Evolutionary conservation across 495 filamentous ascomycete species (phyloP), one percentile per base, ranked within the genome.

Genomic region (Neurospora cerealis): DNA sequence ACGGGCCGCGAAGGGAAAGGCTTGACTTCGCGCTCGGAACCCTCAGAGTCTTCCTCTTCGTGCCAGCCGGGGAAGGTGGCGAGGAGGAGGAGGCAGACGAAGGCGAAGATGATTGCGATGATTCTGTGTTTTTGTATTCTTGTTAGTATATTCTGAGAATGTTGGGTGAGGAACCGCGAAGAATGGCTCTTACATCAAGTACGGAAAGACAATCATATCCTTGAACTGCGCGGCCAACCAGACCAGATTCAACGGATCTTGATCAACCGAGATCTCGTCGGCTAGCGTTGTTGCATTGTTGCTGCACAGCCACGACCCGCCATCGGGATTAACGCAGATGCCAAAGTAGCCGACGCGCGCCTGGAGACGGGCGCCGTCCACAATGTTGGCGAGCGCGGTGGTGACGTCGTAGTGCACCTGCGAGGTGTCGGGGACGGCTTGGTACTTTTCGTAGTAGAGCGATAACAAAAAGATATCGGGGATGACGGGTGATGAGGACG

Each of bases 321-420:
- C 91, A 79, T 92, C 89, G 9, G 88, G 83, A 82, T 90, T 92
- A 77, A 94, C 86, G 82, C 92, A 94, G 78, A 94, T 91, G 66
- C 92, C 92, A 69, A 84, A 86, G 80, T 88, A 92, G 73, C 91
- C 91, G 5, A 94, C 92, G 71, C 92, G 87, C 15, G 90, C 90
- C 76, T 91, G 89, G 17, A 94, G 80, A 40, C 86, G 83, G 21
- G 92, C 91, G 70, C 81, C 79, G 75, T 91, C 91, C 69, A 92
- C 91, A 69, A 93, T 91, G 81, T 92, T 92, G 76, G 87, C 85
- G 75, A 93, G 92, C n/a, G 90, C 90, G 17, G 86, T 86, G 72
- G 91, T 89, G 72, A 95, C 92, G 44, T 91, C 92, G 72, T 94
- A 95, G 79, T 96, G 88, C 71, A 95, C 93, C 84, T 98, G 95